Conservation (phyloP, 345 rosid species). For the Tarenaya hassleriana region DNA sequence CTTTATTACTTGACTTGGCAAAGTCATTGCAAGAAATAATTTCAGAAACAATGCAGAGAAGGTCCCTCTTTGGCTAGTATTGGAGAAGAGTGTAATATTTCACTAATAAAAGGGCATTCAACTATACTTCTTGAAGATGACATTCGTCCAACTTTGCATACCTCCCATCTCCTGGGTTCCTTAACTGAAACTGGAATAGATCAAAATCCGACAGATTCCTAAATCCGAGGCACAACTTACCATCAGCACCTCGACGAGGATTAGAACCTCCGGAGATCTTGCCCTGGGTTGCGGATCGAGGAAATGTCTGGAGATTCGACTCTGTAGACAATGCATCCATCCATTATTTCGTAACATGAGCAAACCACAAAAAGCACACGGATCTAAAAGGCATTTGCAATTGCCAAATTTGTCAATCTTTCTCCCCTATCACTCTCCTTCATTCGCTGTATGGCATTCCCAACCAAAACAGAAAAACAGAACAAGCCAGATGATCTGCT, state of each 20-base stretch:
- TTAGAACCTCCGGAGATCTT: constrained; percentile 57
- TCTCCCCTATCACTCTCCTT: background rate
- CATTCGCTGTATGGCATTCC: too few species aligned
- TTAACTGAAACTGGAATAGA: too few species aligned
- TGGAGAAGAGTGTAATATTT: too few species aligned
- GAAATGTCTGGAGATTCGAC: constrained; percentile 67
- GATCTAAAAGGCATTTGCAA: background rate
- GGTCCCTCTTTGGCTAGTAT: too few species aligned
- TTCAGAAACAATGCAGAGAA: too few species aligned
- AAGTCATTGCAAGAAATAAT: too few species aligned
- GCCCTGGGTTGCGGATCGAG: constrained; percentile 61
- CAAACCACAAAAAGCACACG: background rate
- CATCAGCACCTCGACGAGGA: constrained; percentile 91
- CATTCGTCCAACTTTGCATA: too few species aligned
- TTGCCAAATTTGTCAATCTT: background rate
- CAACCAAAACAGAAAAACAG: background rate
- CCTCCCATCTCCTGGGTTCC: too few species aligned
- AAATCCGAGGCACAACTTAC: constrained; percentile 29
- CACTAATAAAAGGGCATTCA: too few species aligned
- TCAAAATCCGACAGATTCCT: too few species aligned
- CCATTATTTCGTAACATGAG: constrained; percentile 1
- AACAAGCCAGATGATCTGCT: background rate
- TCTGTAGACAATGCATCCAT: constrained; percentile 38
- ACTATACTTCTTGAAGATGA: too few species aligned
- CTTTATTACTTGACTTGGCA: too few species aligned